Evolutionary conservation across 2,329 filamentous ascomycete species (phyloP).

Genomic region (Cyclaneusma minus): DNA sequence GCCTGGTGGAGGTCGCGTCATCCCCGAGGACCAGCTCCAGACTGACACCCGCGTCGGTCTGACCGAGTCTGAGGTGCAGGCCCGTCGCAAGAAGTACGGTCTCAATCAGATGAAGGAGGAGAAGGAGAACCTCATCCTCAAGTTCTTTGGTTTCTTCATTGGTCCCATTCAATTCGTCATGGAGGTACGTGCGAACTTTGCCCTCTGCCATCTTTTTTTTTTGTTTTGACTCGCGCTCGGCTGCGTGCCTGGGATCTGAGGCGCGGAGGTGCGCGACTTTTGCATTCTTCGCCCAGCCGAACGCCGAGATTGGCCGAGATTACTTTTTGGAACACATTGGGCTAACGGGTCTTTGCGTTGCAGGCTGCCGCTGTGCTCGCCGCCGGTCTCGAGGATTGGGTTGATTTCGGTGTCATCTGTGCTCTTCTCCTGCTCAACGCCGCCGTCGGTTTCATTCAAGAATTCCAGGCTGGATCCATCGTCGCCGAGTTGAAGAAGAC

Average conservation of each 20-base stretch:
- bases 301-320: no score
- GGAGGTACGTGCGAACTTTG: conserved; percentile 43
- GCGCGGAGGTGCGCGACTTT: neutral
- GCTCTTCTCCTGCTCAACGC: conserved; percentile 74
- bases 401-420: conserved; percentile 87
- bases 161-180: conserved; percentile 90
- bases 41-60: conserved; percentile 63
- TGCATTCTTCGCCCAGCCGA: neutral
- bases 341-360: conserved; percentile 5
- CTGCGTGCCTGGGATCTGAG: conserved; percentile 1
- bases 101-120: conserved; percentile 86
- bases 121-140: conserved; percentile 70
- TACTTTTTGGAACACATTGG: conserved; percentile 1
- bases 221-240: conserved; percentile 2
- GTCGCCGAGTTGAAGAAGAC: conserved; percentile 87
- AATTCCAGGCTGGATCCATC: conserved; percentile 79
- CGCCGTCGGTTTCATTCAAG: conserved; percentile 72
- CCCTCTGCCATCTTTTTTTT: conserved; percentile 3
- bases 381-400: conserved; percentile 75
- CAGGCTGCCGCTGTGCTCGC: conserved; percentile 58
- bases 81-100: conserved; percentile 56
- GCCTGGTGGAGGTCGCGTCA: conserved; percentile 38
- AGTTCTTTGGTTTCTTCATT: conserved; percentile 70
- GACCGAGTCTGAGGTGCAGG: conserved; percentile 50
- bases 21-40: conserved; percentile 62